These are phyloP conservation scores for Exophiala sp. DNA, from an alignment of 2,329 filamentous ascomycete species.

Conservation along the genomic window DNA sequence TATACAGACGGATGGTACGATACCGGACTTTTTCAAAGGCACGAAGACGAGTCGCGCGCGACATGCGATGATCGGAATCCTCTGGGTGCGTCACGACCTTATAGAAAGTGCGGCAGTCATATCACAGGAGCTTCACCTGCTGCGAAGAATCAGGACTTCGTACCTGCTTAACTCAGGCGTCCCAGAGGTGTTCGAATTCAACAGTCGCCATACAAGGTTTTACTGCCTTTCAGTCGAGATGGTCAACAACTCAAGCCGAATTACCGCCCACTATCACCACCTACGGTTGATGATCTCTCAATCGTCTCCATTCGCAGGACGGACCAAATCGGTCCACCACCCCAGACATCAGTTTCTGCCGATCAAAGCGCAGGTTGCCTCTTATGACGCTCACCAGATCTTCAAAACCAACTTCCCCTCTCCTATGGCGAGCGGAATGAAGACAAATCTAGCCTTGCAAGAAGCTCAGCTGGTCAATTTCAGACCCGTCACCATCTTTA, in stretches of 20 bases:
- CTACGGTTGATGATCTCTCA: neutral
- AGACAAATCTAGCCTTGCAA: neutral
- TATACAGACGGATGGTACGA: neutral
- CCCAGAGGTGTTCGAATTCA: neutral
- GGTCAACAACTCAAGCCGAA: neutral
- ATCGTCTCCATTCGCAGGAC: neutral
- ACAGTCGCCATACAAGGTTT: neutral
- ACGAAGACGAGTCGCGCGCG: neutral
- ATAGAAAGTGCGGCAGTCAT: neutral
- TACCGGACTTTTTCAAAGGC: neutral
- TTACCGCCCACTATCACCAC: neutral
- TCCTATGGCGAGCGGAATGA: neutral
- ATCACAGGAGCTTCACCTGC: neutral
- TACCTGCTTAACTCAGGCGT: neutral
- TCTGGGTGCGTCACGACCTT: neutral
- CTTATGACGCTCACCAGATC: neutral
- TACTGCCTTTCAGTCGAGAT: neutral
- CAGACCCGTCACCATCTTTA: conserved; percentile 1
- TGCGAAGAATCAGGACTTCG: neutral
- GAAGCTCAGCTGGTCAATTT: conserved; percentile 1
- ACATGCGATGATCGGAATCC: conserved; percentile 1
- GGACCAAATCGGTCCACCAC: neutral
- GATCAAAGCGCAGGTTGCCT: neutral
- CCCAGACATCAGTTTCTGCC: neutral
- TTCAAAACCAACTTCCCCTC: neutral